Base-by-base conservation (phyloP, 371 early-diverging fungal genomes). In the Batkoa obscura region DNA sequence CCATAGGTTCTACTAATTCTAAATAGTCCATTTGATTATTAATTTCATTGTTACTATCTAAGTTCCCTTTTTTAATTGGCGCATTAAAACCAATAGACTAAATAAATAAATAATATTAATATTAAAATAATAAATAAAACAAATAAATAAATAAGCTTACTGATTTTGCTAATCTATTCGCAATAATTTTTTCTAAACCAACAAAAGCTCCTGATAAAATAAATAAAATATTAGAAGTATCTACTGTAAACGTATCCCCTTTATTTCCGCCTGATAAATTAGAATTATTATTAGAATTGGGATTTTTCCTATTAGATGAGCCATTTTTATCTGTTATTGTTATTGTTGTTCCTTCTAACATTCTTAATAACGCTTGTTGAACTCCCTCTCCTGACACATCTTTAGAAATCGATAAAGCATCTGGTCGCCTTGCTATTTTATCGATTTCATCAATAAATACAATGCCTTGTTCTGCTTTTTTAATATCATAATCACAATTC, bases 311-410 rank as follows among this genome's bases (percentile, higher is more conserved):
- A 15, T 60, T 60, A 10, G 12, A 31, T 4, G 47, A 34, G 1
- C 79, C 84, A 1, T 81, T 75, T 64, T 90, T 89, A 60, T 88
- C 88, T 3, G 82, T 83, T 2, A 90, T 79, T 38, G 82, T 84
- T 15, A 90, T 86, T 0, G 80, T 73, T 0, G 91, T 90, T 4
- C 90, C 90, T 68, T 90, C 91, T 6, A 91, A 66, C 88, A 91
- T 90, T 5, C 88, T 69, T 45, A 92, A 66, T 13, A 90, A 62
- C 0, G 85, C 75, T 63, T 92, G 90, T 61, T 92, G 93, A 3
- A 92, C 93, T 5, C 93, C 93, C 66, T 92, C 91, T 50, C 93
- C 93, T 4, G 86, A 83, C 0, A 92, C 90, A 68, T 92, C 93
- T 59, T 87, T 84, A n/a, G 88, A 76, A 23, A 78, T 71, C 0